Conservation (phyloP, 176 grass and related monocot genomes). For the Microstegium vimineum region DNA sequence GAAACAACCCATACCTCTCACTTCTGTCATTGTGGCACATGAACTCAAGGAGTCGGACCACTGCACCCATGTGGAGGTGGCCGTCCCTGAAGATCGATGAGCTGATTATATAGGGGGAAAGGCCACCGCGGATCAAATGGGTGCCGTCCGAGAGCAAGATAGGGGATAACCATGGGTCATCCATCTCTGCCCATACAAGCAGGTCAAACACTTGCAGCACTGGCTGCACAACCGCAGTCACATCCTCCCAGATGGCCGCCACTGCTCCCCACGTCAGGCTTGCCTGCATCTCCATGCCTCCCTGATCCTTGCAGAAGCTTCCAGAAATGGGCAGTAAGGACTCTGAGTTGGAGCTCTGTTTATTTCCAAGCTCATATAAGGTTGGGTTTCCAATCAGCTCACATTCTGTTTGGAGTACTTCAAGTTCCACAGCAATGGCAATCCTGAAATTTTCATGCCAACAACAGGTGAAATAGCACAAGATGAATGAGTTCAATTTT, state of each 20-base stretch:
- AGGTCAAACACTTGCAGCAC: neutral
- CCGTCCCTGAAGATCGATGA: neutral
- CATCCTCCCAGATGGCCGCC: neutral
- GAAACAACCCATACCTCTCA: neutral
- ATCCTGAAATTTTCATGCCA: constrained; percentile 1
- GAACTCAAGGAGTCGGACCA: neutral
- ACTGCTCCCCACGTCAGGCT: neutral
- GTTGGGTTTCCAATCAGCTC: neutral
- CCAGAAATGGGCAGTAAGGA: neutral
- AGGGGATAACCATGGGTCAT: neutral
- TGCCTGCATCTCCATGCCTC: neutral
- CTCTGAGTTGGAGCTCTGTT: neutral
- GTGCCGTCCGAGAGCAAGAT: neutral
- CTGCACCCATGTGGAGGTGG: neutral
- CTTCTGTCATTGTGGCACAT: neutral
- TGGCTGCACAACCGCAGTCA: neutral
- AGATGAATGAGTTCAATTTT: neutral
- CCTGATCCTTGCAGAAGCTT: neutral
- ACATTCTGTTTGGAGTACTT: neutral
- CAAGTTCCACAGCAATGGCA: neutral
- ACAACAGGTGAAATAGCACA: neutral
- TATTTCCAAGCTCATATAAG: neutral
- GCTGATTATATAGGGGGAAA: neutral
- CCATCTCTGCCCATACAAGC: neutral
- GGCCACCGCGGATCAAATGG: neutral